Evolutionary conservation across 495 filamentous ascomycete genomes (phyloP).

Genomic region (Daldinia grandis): DNA sequence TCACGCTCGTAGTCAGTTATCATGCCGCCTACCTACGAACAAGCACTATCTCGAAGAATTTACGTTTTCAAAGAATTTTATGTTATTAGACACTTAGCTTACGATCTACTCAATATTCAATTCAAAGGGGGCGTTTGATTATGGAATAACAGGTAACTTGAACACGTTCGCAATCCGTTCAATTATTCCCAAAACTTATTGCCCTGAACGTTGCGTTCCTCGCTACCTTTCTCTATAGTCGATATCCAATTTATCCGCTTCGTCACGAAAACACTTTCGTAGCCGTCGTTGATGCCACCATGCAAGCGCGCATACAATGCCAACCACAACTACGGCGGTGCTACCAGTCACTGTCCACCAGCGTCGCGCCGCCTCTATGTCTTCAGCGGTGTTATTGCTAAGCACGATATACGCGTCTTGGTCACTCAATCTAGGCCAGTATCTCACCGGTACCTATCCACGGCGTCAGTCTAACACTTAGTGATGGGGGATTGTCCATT

Average conservation of each 20-base stretch:
- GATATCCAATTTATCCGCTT: conserved; percentile 37
- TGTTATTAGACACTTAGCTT: neutral
- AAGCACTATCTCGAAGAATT: neutral
- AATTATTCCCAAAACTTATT: neutral
- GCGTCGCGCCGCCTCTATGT: conserved; percentile 31
- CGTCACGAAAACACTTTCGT: conserved; percentile 45
- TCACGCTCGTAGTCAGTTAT: neutral
- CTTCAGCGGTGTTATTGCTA: conserved; percentile 36
- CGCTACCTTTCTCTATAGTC: conserved; percentile 6
- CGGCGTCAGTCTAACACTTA: conserved; percentile 1
- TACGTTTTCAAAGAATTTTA: neutral
- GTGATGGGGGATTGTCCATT: neutral
- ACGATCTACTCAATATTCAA: neutral
- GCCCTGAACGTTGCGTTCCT: neutral
- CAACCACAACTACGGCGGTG: conserved; percentile 39
- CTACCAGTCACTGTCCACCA: conserved; percentile 47
- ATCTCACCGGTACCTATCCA: conserved; percentile 34
- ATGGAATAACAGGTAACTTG: neutral
- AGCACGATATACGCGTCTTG: conserved; percentile 37
- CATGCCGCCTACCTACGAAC: neutral
- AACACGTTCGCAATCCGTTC: neutral
- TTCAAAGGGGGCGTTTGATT: neutral
- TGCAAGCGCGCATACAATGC: conserved; percentile 45
- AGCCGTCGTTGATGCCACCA: conserved; percentile 51
- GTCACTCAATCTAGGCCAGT: conserved; percentile 35